Percentiles rank a stretch among this genome's conserved stretches.
Evolutionary conservation across 208 protist genomes (phyloP).

Genomic region (Leishmania martiniquensis): DNA sequence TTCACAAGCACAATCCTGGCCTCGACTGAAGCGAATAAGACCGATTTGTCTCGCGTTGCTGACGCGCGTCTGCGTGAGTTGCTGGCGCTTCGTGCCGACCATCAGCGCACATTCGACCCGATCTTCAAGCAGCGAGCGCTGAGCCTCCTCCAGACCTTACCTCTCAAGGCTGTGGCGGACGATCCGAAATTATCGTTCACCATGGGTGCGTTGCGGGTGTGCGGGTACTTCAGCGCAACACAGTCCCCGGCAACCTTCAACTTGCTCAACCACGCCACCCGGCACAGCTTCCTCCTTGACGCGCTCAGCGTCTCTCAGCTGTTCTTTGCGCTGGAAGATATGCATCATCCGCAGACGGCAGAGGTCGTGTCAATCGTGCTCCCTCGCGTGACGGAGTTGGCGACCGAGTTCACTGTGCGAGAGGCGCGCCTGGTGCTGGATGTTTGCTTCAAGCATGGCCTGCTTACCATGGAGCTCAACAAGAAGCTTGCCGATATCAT

Average conservation of each 20-base stretch:
- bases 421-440: slow-evolving; percentile 54
- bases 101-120: slow-evolving; percentile 58
- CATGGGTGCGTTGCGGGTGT: slow-evolving; percentile 54
- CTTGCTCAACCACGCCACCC: slow-evolving; percentile 76
- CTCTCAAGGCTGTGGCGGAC: slow-evolving; percentile 70
- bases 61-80: slow-evolving; percentile 53
- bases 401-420: slow-evolving; percentile 43
- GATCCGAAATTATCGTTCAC: slow-evolving; percentile 68
- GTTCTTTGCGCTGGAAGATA: slow-evolving; percentile 31
- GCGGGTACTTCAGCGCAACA: slow-evolving; percentile 63
- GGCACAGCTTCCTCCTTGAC: slow-evolving; percentile 77
- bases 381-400: slow-evolving; percentile 60
- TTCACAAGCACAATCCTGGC: slow-evolving; percentile 34
- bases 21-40: slow-evolving; percentile 13
- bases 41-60: slow-evolving; percentile 36
- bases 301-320: slow-evolving; percentile 53
- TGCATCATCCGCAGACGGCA: slow-evolving; percentile 58
- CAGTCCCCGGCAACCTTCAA: slow-evolving; percentile 55
- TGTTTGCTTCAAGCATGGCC: slow-evolving; percentile 27
- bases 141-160: slow-evolving; percentile 60
- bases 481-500: slow-evolving; percentile 36
- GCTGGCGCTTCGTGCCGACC: slow-evolving; percentile 31
- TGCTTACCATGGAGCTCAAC: slow-evolving; percentile 38
- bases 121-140: slow-evolving; percentile 39
- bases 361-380: slow-evolving; percentile 64